Percentiles rank a stretch among this genome's conserved stretches.
phyloP scores from a whole-genome alignment of 83 land plant species.

The Diphasiastrum complanatum region DNA sequence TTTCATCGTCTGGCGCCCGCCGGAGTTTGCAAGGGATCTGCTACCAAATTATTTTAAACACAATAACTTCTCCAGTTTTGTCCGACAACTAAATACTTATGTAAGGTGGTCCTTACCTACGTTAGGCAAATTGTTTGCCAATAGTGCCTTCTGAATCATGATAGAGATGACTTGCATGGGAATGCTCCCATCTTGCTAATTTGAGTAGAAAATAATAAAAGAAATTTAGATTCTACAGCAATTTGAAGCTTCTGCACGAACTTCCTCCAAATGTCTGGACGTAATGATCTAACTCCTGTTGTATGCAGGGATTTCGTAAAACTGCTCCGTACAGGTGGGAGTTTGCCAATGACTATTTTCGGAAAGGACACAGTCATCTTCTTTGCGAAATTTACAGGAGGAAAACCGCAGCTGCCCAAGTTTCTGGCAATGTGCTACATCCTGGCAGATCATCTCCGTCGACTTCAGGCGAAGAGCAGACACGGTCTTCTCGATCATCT shows the following conservation, averaged over 20 bases:
- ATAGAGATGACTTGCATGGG: neutral
- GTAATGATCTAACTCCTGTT: neutral
- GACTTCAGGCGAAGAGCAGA: neutral
- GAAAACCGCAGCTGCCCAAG: neutral
- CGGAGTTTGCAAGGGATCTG: slow-evolving; percentile 25
- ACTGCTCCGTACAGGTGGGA: slow-evolving; percentile 16
- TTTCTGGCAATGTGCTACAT: neutral
- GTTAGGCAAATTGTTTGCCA: neutral
- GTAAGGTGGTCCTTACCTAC: too few relatives aligned
- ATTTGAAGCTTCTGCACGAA: neutral
- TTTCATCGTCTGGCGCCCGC: slow-evolving; percentile 27
- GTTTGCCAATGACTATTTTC: slow-evolving; percentile 10
- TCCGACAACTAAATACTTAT: slow-evolving; percentile 26
- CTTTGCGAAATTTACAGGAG: slow-evolving; percentile 7
- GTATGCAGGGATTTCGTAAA: slow-evolving; percentile 13
- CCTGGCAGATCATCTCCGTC: too few relatives aligned
- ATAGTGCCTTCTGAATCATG: neutral
- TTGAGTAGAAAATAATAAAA: neutral
- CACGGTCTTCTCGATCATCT: neutral
- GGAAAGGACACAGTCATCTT: slow-evolving; percentile 12
- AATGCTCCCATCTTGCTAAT: neutral
- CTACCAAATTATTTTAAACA: slow-evolving; percentile 31
- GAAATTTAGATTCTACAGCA: neutral
- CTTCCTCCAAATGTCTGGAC: neutral
- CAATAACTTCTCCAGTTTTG: slow-evolving; percentile 20